Conservation (phyloP, 768 basidiomycete species). For the Nidularia sp. region DNA sequence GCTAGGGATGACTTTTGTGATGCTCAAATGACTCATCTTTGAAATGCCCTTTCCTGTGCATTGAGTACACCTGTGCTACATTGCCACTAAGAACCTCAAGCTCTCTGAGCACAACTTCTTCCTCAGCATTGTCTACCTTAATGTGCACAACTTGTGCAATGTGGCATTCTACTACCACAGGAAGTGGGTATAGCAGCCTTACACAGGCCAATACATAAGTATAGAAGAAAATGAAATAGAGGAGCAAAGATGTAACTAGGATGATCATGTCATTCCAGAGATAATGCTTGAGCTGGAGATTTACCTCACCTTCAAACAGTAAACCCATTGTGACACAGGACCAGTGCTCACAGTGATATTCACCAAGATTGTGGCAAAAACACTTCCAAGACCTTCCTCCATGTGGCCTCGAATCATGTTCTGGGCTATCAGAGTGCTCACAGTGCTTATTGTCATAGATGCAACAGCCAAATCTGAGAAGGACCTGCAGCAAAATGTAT, state of each 20-base stretch:
- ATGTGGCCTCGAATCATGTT: conserved; percentile 82
- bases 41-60: conserved; percentile 80
- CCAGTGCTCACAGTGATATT: conserved; percentile 57
- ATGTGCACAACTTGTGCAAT: too few relatives aligned
- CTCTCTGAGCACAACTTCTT: too few relatives aligned
- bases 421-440: conserved; percentile 70
- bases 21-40: conserved; percentile 74
- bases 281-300: conserved; percentile 79
- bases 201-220: too few relatives aligned
- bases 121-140: too few relatives aligned
- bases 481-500: conserved; percentile 32
- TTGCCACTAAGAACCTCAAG: too few relatives aligned
- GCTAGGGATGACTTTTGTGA: conserved; percentile 85
- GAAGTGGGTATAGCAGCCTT: too few relatives aligned
- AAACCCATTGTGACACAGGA: conserved; percentile 76
- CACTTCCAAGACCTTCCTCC: conserved; percentile 61
- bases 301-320: conserved; percentile 76
- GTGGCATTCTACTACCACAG: too few relatives aligned
- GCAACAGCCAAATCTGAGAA: conserved; percentile 69
- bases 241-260: too few relatives aligned
- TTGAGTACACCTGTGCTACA: too few relatives aligned
- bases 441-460: conserved; percentile 74
- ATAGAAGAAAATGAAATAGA: too few relatives aligned
- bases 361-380: background rate
- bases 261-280: too few relatives aligned